Conservation (phyloP, 441 rosid species). For the Theobroma grandiflorum region DNA sequence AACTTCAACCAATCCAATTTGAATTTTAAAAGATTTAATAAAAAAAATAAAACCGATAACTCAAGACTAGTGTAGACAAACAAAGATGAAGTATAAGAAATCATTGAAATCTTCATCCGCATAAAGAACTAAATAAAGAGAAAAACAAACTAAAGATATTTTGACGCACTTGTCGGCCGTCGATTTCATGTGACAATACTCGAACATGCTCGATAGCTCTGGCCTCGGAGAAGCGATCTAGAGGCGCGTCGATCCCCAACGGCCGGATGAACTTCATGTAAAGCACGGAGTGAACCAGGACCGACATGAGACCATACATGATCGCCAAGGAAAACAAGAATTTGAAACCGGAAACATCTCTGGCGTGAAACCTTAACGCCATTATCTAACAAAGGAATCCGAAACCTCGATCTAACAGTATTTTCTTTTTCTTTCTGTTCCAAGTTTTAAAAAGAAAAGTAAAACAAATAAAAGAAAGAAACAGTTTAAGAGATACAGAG, state of each 20-base stretch:
- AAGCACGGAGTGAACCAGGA: constrained; percentile 62
- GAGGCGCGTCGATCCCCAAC: constrained; percentile 76
- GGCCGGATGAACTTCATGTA: constrained; percentile 75
- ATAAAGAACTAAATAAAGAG: constrained; percentile 10
- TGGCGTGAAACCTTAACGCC: constrained; percentile 57
- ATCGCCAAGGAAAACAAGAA: constrained; percentile 55
- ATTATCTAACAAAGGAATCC: constrained; percentile 24
- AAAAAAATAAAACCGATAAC: background rate
- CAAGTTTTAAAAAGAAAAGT: background rate
- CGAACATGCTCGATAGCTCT: constrained; percentile 92
- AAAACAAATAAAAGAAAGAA: background rate
- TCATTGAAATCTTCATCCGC: background rate
- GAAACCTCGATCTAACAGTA: background rate
- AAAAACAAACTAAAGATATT: constrained; percentile 5
- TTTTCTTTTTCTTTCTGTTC: background rate
- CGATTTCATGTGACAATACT: constrained; percentile 72
- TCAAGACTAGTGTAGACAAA: background rate
- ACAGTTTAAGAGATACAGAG: background rate
- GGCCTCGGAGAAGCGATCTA: constrained; percentile 91
- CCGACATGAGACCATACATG: constrained; percentile 72
- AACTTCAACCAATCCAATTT: background rate
- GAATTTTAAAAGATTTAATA: background rate
- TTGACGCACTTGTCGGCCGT: constrained; percentile 80
- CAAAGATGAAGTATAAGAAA: background rate
- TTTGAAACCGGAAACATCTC: constrained; percentile 72